These are phyloP conservation scores for Imleria badia DNA, from an alignment of 768 basidiomycete genomes.

Conservation along the genomic window DNA sequence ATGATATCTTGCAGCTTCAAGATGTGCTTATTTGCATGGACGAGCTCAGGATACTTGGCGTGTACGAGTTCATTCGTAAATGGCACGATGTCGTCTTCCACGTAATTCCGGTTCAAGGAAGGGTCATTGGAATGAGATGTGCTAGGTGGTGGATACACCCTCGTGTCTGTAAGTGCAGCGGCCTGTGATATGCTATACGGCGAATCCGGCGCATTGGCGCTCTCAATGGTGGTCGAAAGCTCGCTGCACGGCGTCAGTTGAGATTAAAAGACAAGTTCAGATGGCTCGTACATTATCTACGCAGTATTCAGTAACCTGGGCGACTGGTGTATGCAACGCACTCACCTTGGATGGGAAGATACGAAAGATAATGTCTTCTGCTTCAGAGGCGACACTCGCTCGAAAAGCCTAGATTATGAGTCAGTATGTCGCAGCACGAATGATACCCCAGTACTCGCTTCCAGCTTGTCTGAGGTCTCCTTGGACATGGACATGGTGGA, in stretches of 20 bases:
- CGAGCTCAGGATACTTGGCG: constrained; percentile 48
- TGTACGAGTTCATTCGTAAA: constrained; percentile 37
- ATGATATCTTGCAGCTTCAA: constrained; percentile 51
- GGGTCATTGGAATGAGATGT: constrained; percentile 37
- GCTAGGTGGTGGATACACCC: constrained; percentile 54
- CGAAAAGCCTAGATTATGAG: constrained; percentile 49
- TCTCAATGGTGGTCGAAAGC: constrained; percentile 57
- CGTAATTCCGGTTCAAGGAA: constrained; percentile 58
- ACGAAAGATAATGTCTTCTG: constrained; percentile 63
- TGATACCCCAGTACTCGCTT: constrained; percentile 35
- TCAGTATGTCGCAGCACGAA: not conserved
- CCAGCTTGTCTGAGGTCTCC: constrained; percentile 45
- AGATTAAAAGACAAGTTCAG: not conserved
- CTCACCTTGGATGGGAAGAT: constrained; percentile 68
- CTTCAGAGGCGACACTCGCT: constrained; percentile 42
- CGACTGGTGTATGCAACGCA: constrained; percentile 1
- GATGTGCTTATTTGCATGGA: constrained; percentile 55
- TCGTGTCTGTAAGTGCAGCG: constrained; percentile 49
- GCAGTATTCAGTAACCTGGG: constrained; percentile 1
- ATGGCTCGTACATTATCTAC: constrained; percentile 52
- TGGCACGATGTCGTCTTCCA: constrained; percentile 31
- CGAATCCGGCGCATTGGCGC: constrained; percentile 45
- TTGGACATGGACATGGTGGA: constrained; percentile 41
- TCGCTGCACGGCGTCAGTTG: constrained; percentile 44
- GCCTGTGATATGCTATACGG: constrained; percentile 54